Base-by-base conservation (phyloP, 2,329 filamentous ascomycete species). In the Coccinonectria pachysandricola region DNA sequence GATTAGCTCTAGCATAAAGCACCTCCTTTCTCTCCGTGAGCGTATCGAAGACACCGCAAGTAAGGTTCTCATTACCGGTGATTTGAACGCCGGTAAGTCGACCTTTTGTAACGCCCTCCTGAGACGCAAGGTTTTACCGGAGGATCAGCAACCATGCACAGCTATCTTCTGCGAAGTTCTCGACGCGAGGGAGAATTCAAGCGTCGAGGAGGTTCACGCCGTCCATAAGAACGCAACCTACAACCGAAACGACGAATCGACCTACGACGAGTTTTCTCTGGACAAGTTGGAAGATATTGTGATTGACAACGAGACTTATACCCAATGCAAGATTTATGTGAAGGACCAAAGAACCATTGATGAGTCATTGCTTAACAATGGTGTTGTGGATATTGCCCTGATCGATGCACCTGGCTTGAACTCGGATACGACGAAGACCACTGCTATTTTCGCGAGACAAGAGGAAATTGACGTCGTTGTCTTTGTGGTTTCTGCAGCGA, bases 391-490 rank as follows among this genome's bases (percentile, higher is more conserved):
- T 48, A 98, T 98, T 51, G 87, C 91, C 1, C 68, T 98, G 27
- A 98, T 98, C 40, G 91, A 98, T 54, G 91, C 91, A 0, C 91
- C 91, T 2, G 91, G 91, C 15, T 66, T 98, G 27, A 98, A 98
- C 56, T 85, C 83, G 12, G 88, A 98, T 52, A 96, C 88, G 2
- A 76, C 94, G 23, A 93, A 96, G 60, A 98, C 91, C 0, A 98
- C 91, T 2, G 91, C 91, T 12, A 82, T 98, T 6, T 98, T 98
- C 54, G 91, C 91, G 13, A 71, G 91, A 31, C 91, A 98, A 50
- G 91, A 98, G 54, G 91, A 98, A 57, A 98, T 98, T 37, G 91
- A 98, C 45, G 91, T 98, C 0, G 91, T 98, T 1, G 87, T 98
- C 0, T 98, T 98, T 45, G 91, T 98, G 17, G 91, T 98, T 5